Evolutionary conservation across 2,329 filamentous ascomycete genomes (phyloP).

Genomic region (Cytospora leucostoma): DNA sequence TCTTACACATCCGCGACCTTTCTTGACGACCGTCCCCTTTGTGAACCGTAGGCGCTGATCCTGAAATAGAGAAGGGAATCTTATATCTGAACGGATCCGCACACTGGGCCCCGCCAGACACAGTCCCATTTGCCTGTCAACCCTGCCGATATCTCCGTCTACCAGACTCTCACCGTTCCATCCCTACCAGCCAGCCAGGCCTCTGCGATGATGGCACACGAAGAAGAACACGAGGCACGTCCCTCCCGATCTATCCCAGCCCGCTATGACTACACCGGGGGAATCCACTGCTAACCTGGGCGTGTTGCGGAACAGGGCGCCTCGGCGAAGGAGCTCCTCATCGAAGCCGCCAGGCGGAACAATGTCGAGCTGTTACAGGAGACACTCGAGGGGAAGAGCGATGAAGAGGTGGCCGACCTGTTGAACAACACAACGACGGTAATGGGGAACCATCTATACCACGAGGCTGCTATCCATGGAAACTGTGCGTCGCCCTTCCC

Average conservation of each 20-base stretch:
- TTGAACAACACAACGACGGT: conserved; percentile 86
- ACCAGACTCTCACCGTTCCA: not conserved
- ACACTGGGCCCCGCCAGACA: not conserved
- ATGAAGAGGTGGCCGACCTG: conserved; percentile 69
- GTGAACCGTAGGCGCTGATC: conserved; percentile 6
- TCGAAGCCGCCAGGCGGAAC: conserved; percentile 92
- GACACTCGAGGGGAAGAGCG: conserved; percentile 63
- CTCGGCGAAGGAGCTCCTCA: conserved; percentile 78
- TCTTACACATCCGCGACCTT: conserved; percentile 1
- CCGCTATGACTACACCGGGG: not conserved
- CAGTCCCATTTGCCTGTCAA: not conserved
- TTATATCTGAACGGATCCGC: conserved; percentile 6
- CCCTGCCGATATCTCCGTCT: not conserved
- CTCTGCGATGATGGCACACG: conserved; percentile 26
- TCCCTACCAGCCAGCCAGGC: not conserved
- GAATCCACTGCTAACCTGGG: conserved; percentile 30
- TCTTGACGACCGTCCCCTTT: conserved; percentile 8
- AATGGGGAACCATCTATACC: conserved; percentile 85
- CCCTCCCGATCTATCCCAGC: not conserved
- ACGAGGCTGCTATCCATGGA: conserved; percentile 82
- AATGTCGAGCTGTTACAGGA: conserved; percentile 83
- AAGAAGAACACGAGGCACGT: conserved; percentile 36
- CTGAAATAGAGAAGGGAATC: conserved; percentile 11
- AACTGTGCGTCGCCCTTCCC: conserved; percentile 64
- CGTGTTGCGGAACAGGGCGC: conserved; percentile 64